These are phyloP conservation scores for Biscogniauxia mediterranea DNA, from an alignment of 2,329 filamentous ascomycete genomes.

Conservation along the genomic window DNA sequence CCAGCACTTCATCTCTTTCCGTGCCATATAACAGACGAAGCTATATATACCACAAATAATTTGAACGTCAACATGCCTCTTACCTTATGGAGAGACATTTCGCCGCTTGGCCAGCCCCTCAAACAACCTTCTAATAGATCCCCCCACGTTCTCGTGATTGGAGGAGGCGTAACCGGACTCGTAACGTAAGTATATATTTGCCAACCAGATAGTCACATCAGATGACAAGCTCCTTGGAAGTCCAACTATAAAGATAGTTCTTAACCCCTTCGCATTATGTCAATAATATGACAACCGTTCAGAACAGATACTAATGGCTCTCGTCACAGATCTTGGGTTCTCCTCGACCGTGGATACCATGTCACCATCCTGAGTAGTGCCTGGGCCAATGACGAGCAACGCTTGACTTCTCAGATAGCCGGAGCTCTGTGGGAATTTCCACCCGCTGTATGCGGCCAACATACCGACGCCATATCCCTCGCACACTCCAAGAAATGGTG, in stretches of 20 bases:
- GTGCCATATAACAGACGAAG: not conserved
- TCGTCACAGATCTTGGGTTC: conserved; percentile 36
- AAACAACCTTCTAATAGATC: conserved; percentile 26
- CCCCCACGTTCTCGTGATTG: conserved; percentile 31
- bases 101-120: conserved; percentile 29
- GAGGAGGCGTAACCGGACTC: conserved; percentile 33
- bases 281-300: not conserved
- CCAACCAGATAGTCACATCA: not conserved
- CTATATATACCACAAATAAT: not conserved
- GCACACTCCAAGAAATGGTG: conserved; percentile 41
- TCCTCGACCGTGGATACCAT: conserved; percentile 43
- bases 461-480: conserved; percentile 40
- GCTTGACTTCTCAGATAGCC: conserved; percentile 46
- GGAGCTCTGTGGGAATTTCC: conserved; percentile 48
- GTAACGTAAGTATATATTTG: conserved; percentile 26
- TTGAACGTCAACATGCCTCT: conserved; percentile 25
- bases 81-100: conserved; percentile 33
- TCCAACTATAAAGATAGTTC: not conserved
- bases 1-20: conserved; percentile 4
- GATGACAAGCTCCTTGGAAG: not conserved
- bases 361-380: conserved; percentile 44
- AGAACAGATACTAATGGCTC: conserved; percentile 6
- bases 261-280: not conserved
- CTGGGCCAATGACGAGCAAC: conserved; percentile 38
- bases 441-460: conserved; percentile 43